Evolutionary conservation across 192 early-diverging fungal species (phyloP).

Genomic region (Linnemannia exigua): DNA sequence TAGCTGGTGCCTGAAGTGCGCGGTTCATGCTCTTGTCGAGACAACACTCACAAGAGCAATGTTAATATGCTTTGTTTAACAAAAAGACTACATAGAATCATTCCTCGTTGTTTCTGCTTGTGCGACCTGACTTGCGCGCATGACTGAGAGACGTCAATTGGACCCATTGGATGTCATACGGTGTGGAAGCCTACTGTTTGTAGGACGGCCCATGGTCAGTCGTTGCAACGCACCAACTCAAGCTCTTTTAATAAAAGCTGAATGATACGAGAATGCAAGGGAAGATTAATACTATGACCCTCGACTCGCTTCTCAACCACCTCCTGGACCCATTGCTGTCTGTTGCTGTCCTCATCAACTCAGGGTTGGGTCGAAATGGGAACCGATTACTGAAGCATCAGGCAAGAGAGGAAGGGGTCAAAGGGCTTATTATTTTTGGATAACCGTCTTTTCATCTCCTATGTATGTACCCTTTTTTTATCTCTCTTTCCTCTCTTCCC

Average conservation of each 20-base stretch:
- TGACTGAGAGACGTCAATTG: background rate
- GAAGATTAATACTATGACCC: background rate
- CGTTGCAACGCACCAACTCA: background rate
- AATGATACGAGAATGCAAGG: background rate
- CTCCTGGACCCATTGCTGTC: background rate
- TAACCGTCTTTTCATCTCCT: background rate
- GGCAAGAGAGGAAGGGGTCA: background rate
- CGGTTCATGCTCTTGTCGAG: no score
- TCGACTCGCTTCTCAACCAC: background rate
- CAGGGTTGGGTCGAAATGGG: background rate
- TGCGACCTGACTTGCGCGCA: background rate
- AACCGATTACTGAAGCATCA: conserved; percentile 7
- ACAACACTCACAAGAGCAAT: no score
- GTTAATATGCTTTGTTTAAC: no score
- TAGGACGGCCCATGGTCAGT: background rate
- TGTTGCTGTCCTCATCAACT: background rate
- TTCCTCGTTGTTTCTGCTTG: background rate
- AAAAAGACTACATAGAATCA: background rate
- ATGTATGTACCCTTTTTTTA: background rate
- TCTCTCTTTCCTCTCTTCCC: background rate
- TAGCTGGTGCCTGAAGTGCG: background rate
- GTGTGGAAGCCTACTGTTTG: background rate
- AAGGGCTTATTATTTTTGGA: background rate
- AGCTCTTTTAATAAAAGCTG: background rate
- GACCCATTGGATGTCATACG: background rate